These are phyloP conservation scores for Penicillium hordei DNA, from an alignment of 2,329 filamentous ascomycete genomes.

Conservation along the genomic window DNA sequence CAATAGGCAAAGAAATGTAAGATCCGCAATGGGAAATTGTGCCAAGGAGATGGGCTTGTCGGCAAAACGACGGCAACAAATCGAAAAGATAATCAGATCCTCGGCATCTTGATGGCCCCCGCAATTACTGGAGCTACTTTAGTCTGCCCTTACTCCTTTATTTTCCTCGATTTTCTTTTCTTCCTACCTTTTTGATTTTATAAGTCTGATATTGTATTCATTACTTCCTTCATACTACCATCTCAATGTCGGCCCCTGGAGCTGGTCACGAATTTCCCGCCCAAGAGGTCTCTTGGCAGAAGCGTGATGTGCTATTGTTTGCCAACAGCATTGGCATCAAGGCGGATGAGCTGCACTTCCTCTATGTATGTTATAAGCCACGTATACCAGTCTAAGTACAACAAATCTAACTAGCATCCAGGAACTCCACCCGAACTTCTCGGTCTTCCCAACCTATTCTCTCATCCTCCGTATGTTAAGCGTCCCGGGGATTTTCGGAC, in stretches of 20 bases:
- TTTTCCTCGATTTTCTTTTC: slow-evolving; percentile 2
- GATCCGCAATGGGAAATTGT: slow-evolving; percentile 2
- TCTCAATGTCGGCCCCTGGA: slow-evolving; percentile 52
- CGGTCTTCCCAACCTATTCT: slow-evolving; percentile 86
- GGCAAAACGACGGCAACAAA: slow-evolving; percentile 21
- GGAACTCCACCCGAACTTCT: slow-evolving; percentile 85
- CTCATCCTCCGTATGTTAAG: slow-evolving; percentile 67
- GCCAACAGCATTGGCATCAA: slow-evolving; percentile 84
- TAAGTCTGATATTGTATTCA: background rate
- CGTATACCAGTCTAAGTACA: background rate
- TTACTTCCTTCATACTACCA: slow-evolving; percentile 9
- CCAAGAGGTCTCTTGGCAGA: slow-evolving; percentile 76
- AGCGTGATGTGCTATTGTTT: slow-evolving; percentile 86
- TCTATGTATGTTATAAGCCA: slow-evolving; percentile 65
- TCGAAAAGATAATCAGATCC: slow-evolving; percentile 26
- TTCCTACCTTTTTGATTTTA: background rate
- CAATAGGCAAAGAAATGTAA: too few relatives aligned
- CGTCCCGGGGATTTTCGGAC: background rate
- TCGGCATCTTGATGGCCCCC: slow-evolving; percentile 21
- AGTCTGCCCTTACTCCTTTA: slow-evolving; percentile 9
- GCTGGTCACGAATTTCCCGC: slow-evolving; percentile 77
- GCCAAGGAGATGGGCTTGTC: slow-evolving; percentile 14
- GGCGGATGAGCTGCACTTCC: slow-evolving; percentile 85
- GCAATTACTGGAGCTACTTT: slow-evolving; percentile 23
- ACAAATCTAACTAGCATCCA: slow-evolving; percentile 35